phyloP scores from a whole-genome alignment of 148 eudicot species.

The Rhododendron williamsianum region DNA sequence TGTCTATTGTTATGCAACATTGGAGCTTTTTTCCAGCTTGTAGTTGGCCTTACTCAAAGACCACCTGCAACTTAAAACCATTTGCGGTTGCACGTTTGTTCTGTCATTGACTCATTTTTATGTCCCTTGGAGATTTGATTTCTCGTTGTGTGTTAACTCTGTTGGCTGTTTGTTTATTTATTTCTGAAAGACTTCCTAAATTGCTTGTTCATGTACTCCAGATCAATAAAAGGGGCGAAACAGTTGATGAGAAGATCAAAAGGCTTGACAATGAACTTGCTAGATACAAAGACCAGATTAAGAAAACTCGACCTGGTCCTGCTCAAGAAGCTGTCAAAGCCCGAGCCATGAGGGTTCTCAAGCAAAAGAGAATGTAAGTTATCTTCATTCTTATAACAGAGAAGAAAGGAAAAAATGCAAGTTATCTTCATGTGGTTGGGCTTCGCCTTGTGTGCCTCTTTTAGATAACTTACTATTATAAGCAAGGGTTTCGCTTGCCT shows the following conservation, averaged over 20 bases:
- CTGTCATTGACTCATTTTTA: not conserved
- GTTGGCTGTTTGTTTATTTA: not conserved
- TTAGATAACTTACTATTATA: not conserved
- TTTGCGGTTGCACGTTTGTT: not conserved
- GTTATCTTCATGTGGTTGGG: constrained; percentile 12
- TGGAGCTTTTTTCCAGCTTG: not conserved
- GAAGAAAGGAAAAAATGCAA: constrained; percentile 31
- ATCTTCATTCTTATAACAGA: not conserved
- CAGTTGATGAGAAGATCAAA: constrained; percentile 87
- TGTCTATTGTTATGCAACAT: not conserved
- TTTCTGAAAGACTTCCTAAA: not conserved
- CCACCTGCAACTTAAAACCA: not conserved
- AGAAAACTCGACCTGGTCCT: constrained; percentile 95
- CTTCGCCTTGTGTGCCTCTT: not conserved
- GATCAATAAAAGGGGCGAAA: constrained; percentile 92
- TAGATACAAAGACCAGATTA: constrained; percentile 82
- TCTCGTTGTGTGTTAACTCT: not conserved
- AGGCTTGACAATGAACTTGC: constrained; percentile 88
- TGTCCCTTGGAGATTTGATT: not conserved
- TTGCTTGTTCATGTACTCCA: constrained; percentile 15
- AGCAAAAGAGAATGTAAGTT: constrained; percentile 87
- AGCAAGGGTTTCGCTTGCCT: not conserved
- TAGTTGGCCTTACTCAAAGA: not conserved
- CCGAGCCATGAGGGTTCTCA: constrained; percentile 92
- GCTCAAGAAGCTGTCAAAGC: constrained; percentile 97